These are phyloP conservation scores for Penicillium sp. DNA, from an alignment of 2,329 filamentous ascomycete genomes.

Conservation along the genomic window DNA sequence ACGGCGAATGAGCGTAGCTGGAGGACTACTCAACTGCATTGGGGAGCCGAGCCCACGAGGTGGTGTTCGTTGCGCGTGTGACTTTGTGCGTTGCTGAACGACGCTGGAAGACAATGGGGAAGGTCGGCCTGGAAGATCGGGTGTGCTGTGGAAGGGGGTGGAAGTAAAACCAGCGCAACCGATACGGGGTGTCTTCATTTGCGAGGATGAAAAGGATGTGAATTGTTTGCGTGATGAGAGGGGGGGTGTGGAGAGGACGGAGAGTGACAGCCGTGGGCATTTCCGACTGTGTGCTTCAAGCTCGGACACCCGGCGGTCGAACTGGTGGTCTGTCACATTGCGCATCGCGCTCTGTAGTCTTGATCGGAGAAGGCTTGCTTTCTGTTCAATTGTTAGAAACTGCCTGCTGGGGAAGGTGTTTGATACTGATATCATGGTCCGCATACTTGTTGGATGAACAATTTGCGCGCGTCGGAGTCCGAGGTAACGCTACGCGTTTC, in stretches of 20 bases:
- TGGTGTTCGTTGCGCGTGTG: slow-evolving; percentile 17
- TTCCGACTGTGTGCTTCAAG: slow-evolving; percentile 42
- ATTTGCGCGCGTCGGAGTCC: slow-evolving; percentile 37
- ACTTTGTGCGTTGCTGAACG: slow-evolving; percentile 13
- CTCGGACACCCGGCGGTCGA: slow-evolving; percentile 42
- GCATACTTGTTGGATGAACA: slow-evolving; percentile 43
- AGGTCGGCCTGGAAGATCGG: slow-evolving; percentile 20
- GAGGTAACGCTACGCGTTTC: slow-evolving; percentile 27
- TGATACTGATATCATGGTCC: slow-evolving; percentile 7
- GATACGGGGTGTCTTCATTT: slow-evolving; percentile 23
- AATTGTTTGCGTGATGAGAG: slow-evolving; percentile 18
- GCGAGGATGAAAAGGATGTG: slow-evolving; percentile 12
- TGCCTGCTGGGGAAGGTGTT: not conserved
- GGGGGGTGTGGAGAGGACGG: slow-evolving; percentile 20
- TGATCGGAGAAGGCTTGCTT: slow-evolving; percentile 40
- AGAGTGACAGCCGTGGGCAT: slow-evolving; percentile 29
- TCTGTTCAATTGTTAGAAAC: slow-evolving; percentile 29
- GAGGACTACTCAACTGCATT: slow-evolving; percentile 39
- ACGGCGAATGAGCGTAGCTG: slow-evolving; percentile 27
- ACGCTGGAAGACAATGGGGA: slow-evolving; percentile 14
- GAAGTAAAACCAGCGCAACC: slow-evolving; percentile 16
- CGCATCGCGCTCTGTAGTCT: slow-evolving; percentile 43
- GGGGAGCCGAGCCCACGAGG: slow-evolving; percentile 27
- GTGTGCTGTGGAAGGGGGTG: slow-evolving; percentile 21
- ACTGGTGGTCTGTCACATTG: slow-evolving; percentile 36